A percentile compares a stretch with the other conserved stretches of the same genome.
These are phyloP conservation scores for Aspergillus luchuensis DNA, from an alignment of 2,329 filamentous ascomycete genomes.

Conservation along the genomic window DNA sequence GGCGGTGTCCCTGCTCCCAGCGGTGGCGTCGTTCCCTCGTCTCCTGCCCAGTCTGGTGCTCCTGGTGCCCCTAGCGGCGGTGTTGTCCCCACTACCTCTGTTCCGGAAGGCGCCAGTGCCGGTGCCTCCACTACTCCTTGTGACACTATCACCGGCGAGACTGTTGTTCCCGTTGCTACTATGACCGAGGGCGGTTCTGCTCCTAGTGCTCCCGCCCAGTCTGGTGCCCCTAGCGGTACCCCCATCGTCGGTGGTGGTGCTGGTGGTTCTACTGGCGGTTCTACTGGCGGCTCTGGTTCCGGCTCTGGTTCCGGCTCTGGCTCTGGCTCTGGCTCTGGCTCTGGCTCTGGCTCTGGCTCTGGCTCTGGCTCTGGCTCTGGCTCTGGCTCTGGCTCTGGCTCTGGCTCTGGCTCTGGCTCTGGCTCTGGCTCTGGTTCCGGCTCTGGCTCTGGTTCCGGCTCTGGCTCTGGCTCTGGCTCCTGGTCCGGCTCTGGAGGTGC, in stretches of 20 bases:
- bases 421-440: too few relatives aligned
- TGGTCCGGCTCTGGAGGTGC: not conserved
- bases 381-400: slow-evolving; percentile 5
- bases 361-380: slow-evolving; percentile 14
- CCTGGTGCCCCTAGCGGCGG: not conserved
- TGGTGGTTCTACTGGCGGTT: slow-evolving; percentile 14
- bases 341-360: slow-evolving; percentile 11
- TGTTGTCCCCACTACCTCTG: slow-evolving; percentile 11
- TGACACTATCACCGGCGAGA: slow-evolving; percentile 9
- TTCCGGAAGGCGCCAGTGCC: slow-evolving; percentile 7
- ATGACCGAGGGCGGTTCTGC: slow-evolving; percentile 13
- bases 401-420: not conserved
- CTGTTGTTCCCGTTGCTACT: slow-evolving; percentile 3
- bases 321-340: slow-evolving; percentile 1
- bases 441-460: too few relatives aligned
- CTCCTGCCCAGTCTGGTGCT: slow-evolving; percentile 3
- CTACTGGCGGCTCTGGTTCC: slow-evolving; percentile 1
- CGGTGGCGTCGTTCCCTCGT: slow-evolving; percentile 14
- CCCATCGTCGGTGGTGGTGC: slow-evolving; percentile 20
- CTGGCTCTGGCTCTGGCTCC: too few relatives aligned
- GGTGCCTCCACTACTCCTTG: slow-evolving; percentile 1
- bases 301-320: not conserved
- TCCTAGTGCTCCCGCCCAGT: slow-evolving; percentile 13
- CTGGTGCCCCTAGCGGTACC: slow-evolving; percentile 17
- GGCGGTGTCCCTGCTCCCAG: not conserved